Percentiles rank a stretch among this genome's conserved stretches.
Evolutionary conservation across 2,329 filamentous ascomycete genomes (phyloP).

Genomic region (Fonsecaea multimorphosa): DNA sequence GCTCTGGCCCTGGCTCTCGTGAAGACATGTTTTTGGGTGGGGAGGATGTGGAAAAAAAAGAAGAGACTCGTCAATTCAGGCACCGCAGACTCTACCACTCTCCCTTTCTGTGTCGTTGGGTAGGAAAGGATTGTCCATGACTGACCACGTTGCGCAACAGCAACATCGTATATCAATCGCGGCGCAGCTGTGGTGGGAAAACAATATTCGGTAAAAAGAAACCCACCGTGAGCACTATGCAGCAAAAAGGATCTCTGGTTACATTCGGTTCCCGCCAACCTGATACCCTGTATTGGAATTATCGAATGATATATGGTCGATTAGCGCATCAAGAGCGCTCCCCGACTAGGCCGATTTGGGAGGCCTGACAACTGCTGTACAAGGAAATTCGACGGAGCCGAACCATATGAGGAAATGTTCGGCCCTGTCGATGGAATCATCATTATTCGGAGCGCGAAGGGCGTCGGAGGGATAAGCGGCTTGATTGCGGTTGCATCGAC

Average conservation of each 20-base stretch:
- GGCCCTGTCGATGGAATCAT: too few species aligned
- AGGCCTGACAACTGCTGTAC: background rate
- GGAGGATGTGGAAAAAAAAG: too few species aligned
- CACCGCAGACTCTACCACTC: background rate
- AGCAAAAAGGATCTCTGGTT: background rate
- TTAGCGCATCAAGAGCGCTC: background rate
- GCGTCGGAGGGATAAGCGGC: background rate
- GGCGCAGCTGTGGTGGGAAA: too few species aligned
- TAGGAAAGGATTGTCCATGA: background rate
- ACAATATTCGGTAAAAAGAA: background rate
- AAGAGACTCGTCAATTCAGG: background rate
- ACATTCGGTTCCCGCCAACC: background rate
- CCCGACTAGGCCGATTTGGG: background rate
- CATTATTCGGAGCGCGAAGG: background rate
- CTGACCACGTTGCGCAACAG: background rate
- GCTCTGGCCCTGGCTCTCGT: background rate
- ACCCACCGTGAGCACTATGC: constrained; percentile 7
- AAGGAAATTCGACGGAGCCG: background rate
- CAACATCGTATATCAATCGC: background rate
- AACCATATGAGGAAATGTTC: background rate
- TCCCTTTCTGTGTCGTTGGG: background rate
- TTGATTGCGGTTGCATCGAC: background rate
- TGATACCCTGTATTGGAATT: background rate
- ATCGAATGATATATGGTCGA: too few species aligned
- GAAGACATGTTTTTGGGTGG: background rate